These are phyloP conservation scores for Zanthoxylum bungeanum DNA, from an alignment of 345 rosid genomes.

Conservation along the genomic window DNA sequence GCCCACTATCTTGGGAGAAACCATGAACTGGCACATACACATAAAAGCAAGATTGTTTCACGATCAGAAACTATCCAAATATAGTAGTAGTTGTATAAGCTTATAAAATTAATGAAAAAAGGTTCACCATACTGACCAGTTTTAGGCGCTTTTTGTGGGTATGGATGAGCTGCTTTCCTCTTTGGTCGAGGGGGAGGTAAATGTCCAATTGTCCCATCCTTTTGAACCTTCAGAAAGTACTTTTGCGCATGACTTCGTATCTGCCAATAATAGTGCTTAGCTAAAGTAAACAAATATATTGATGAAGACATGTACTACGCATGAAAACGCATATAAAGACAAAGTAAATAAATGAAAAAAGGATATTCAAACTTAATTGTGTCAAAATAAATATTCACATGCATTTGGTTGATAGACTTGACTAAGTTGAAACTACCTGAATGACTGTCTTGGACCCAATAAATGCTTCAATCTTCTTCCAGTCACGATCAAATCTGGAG, in stretches of 20 bases:
- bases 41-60: slow-evolving; percentile 17
- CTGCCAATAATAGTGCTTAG: slow-evolving; percentile 37
- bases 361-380: background rate
- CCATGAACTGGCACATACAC: slow-evolving; percentile 36
- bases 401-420: background rate
- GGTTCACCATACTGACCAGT: slow-evolving; percentile 34
- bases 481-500: slow-evolving; percentile 84
- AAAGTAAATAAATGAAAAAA: background rate
- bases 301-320: background rate
- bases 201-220: slow-evolving; percentile 76
- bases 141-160: slow-evolving; percentile 89
- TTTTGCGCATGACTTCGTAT: slow-evolving; percentile 97
- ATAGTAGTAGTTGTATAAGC: background rate
- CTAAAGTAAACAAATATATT: slow-evolving; percentile 7
- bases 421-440: slow-evolving; percentile 48
- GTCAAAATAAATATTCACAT: background rate
- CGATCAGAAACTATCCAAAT: slow-evolving; percentile 10
- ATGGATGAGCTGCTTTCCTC: slow-evolving; percentile 91
- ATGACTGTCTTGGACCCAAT: slow-evolving; percentile 91
- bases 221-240: slow-evolving; percentile 86
- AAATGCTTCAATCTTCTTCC: slow-evolving; percentile 97
- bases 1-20: slow-evolving; percentile 38
- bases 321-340: too few species aligned
- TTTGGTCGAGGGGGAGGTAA: slow-evolving; percentile 97
- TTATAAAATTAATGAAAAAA: background rate